These are phyloP conservation scores for Sclerotinia subarctica DNA, from an alignment of 2,329 filamentous ascomycete genomes.

Conservation along the genomic window DNA sequence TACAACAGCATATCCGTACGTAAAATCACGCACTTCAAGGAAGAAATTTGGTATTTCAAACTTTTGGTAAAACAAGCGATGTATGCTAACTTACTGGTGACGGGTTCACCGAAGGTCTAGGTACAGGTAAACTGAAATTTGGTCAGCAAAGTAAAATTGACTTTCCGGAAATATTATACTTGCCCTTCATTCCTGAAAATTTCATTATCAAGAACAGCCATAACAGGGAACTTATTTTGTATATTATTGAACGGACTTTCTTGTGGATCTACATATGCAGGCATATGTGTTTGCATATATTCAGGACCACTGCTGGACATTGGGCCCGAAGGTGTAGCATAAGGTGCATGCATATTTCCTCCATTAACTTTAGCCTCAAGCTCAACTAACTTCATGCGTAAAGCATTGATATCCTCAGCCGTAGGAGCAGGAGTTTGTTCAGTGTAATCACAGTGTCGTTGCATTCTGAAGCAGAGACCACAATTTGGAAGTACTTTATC, in stretches of 20 bases:
- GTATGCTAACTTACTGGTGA: constrained; percentile 8
- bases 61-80: neutral
- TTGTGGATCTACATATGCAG: constrained; percentile 29
- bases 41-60: neutral
- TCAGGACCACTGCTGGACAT: constrained; percentile 22
- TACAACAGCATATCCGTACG: neutral
- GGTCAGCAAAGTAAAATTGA: constrained; percentile 14
- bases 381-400: constrained; percentile 41
- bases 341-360: constrained; percentile 30
- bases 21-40: neutral
- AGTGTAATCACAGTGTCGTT: constrained; percentile 44
- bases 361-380: constrained; percentile 41
- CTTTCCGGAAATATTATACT: constrained; percentile 2
- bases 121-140: constrained; percentile 39
- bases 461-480: constrained; percentile 46
- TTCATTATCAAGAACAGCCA: constrained; percentile 46
- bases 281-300: constrained; percentile 25
- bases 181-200: constrained; percentile 41
- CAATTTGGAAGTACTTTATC: constrained; percentile 50
- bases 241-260: constrained; percentile 33
- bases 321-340: constrained; percentile 28
- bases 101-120: constrained; percentile 36
- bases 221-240: constrained; percentile 42
- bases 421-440: constrained; percentile 40
- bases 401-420: constrained; percentile 42